These are phyloP conservation scores for Candida glaebosa DNA, from an alignment of 805 yeast species.

Conservation along the genomic window DNA sequence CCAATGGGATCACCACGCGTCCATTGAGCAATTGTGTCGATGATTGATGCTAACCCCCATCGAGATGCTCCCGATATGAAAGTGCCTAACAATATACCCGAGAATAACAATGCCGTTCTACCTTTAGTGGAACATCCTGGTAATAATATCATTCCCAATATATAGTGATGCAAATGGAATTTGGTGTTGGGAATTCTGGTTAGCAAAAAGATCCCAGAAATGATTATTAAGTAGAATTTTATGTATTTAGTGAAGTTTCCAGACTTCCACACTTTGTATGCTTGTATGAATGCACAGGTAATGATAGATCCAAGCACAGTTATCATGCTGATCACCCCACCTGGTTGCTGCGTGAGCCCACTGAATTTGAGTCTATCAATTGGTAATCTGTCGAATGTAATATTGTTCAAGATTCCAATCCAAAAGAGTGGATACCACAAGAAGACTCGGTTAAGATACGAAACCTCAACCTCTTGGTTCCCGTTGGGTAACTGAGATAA, in stretches of 20 bases:
- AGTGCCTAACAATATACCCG: conserved; percentile 81
- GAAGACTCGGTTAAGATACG: conserved; percentile 42
- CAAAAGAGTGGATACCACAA: conserved; percentile 81
- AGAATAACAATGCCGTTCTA: conserved; percentile 65
- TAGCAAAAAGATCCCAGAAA: conserved; percentile 42
- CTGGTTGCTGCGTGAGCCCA: conserved; percentile 74
- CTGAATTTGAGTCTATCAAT: conserved; percentile 74
- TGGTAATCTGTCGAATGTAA: conserved; percentile 85
- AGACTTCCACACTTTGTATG: conserved; percentile 73
- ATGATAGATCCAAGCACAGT: conserved; percentile 47
- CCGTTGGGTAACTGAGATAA: conserved; percentile 18
- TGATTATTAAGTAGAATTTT: conserved; percentile 46
- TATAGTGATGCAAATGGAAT: conserved; percentile 74
- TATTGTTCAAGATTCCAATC: conserved; percentile 80
- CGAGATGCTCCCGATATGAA: conserved; percentile 80
- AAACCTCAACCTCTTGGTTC: conserved; percentile 14
- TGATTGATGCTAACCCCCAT: conserved; percentile 92
- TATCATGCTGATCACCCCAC: conserved; percentile 64
- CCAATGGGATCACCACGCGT: conserved; percentile 73
- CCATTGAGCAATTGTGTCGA: conserved; percentile 68
- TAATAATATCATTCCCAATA: conserved; percentile 68
- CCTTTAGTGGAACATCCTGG: conserved; percentile 85
- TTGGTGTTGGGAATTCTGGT: conserved; percentile 62
- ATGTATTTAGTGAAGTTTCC: conserved; percentile 64
- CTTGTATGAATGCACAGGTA: conserved; percentile 64